Evolutionary conservation across 306 rosid genomes (phyloP).

Genomic region (Glycyrrhiza uralensis): DNA sequence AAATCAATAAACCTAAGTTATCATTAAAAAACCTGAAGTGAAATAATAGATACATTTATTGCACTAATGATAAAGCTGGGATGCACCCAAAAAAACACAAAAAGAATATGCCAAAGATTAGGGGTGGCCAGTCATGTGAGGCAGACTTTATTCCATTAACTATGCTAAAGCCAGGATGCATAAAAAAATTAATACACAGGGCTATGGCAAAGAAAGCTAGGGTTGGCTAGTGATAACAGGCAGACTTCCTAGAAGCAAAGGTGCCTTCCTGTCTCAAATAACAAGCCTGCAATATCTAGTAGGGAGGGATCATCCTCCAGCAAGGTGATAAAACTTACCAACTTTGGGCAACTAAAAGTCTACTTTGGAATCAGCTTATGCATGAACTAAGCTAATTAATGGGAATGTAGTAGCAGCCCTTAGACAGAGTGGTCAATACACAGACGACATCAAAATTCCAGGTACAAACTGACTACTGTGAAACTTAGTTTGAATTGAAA

Average conservation of each 20-base stretch:
- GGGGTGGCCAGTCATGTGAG: slow-evolving; percentile 1
- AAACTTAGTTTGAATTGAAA: slow-evolving; percentile 14
- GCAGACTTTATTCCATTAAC: neutral
- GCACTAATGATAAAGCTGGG: neutral
- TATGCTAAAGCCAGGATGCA: neutral
- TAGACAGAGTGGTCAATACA: neutral
- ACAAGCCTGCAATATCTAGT: slow-evolving; percentile 9
- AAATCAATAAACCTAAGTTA: neutral
- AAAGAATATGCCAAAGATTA: neutral
- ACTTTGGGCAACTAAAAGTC: neutral
- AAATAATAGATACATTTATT: slow-evolving; percentile 9
- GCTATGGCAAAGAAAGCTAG: neutral
- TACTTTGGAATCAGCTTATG: slow-evolving; percentile 14
- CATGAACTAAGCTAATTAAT: slow-evolving; percentile 3
- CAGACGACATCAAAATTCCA: slow-evolving; percentile 2
- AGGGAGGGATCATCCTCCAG: slow-evolving; percentile 5
- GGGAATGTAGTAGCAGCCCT: slow-evolving; percentile 4
- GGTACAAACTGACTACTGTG: neutral
- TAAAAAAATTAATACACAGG: neutral
- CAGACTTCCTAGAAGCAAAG: slow-evolving; percentile 5
- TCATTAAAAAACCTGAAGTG: neutral
- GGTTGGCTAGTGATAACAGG: neutral
- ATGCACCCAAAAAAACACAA: neutral
- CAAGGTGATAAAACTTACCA: neutral
- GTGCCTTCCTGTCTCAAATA: neutral